A percentile compares a stretch with the other conserved stretches of the same genome.
Evolutionary conservation across 2,329 filamentous ascomycete genomes (phyloP).

Genomic region (Ilyonectria sp.): DNA sequence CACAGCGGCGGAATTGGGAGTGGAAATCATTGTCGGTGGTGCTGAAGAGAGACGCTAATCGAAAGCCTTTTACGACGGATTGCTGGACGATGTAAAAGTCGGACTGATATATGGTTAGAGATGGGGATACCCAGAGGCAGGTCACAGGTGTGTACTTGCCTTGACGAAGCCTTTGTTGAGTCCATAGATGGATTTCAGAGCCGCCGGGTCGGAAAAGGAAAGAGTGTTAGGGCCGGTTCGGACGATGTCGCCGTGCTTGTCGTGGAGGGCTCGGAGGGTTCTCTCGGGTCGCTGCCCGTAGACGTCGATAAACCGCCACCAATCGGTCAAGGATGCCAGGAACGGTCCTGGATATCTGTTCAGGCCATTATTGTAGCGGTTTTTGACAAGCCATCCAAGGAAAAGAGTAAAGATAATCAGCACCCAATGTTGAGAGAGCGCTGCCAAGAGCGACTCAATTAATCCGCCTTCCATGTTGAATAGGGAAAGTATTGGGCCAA

Average conservation of each 20-base stretch:
- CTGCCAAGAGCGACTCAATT: conserved; percentile 36
- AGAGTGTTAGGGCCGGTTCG: conserved; percentile 81
- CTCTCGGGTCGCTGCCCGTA: conserved; percentile 73
- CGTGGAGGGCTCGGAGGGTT: conserved; percentile 78
- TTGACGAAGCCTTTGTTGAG: conserved; percentile 87
- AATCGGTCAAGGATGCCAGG: conserved; percentile 74
- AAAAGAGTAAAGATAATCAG: conserved; percentile 26
- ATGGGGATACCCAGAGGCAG: rapidly evolving
- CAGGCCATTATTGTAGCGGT: conserved; percentile 67
- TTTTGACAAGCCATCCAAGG: conserved; percentile 36
- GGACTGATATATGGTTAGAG: conserved; percentile 73
- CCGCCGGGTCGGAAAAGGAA: conserved; percentile 81
- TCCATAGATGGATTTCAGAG: conserved; percentile 84
- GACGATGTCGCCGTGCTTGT: conserved; percentile 81
- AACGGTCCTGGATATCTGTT: conserved; percentile 81
- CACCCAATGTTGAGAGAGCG: conserved; percentile 42
- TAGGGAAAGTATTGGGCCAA: conserved; percentile 1
- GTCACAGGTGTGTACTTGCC: conserved; percentile 60
- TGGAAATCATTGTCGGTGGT: conserved; percentile 84
- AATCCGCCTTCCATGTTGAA: conserved; percentile 46
- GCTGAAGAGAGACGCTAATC: conserved; percentile 81
- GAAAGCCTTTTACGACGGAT: conserved; percentile 77
- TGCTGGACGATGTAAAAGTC: conserved; percentile 87
- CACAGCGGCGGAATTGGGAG: conserved; percentile 79
- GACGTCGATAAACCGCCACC: conserved; percentile 83